These are phyloP conservation scores for Diaporthe velutina DNA, from an alignment of 2,329 filamentous ascomycete species.

Conservation along the genomic window DNA sequence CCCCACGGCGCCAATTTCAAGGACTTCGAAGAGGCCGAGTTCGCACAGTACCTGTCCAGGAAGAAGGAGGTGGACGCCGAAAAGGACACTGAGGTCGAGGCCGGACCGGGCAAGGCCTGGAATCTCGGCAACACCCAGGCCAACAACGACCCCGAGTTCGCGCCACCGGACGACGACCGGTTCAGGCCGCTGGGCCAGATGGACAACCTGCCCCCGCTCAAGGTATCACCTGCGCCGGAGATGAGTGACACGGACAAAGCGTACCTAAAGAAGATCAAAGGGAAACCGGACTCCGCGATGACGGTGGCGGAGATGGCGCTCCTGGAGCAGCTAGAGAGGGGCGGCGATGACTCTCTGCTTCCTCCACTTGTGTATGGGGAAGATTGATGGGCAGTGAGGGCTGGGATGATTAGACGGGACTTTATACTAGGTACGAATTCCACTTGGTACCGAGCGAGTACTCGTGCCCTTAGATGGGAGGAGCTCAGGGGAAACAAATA, in stretches of 20 bases:
- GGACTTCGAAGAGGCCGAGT: slow-evolving; percentile 43
- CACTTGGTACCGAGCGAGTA: too few relatives aligned
- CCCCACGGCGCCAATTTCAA: slow-evolving; percentile 53
- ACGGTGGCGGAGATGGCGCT: slow-evolving; percentile 2
- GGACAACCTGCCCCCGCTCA: not conserved
- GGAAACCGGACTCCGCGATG: not conserved
- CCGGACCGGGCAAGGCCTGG: slow-evolving; percentile 11
- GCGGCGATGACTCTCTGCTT: not conserved
- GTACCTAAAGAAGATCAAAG: slow-evolving; percentile 25
- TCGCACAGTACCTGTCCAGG: slow-evolving; percentile 30
- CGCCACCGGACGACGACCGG: not conserved
- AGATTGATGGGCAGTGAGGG: not conserved
- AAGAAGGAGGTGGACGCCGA: slow-evolving; percentile 37
- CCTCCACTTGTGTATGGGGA: slow-evolving; percentile 8
- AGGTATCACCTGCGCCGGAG: not conserved
- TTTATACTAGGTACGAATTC: too few relatives aligned
- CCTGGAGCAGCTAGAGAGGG: slow-evolving; percentile 23
- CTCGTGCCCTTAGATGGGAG: too few relatives aligned
- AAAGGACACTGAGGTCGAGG: slow-evolving; percentile 30
- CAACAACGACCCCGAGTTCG: slow-evolving; percentile 28
- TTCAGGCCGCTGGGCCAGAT: not conserved
- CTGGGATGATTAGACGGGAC: not conserved
- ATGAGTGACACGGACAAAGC: slow-evolving; percentile 29
- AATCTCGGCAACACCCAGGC: slow-evolving; percentile 31
- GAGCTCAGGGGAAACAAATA: too few relatives aligned